These are phyloP conservation scores for Epichloe sp. DNA, from an alignment of 2,329 filamentous ascomycete genomes.

Conservation along the genomic window DNA sequence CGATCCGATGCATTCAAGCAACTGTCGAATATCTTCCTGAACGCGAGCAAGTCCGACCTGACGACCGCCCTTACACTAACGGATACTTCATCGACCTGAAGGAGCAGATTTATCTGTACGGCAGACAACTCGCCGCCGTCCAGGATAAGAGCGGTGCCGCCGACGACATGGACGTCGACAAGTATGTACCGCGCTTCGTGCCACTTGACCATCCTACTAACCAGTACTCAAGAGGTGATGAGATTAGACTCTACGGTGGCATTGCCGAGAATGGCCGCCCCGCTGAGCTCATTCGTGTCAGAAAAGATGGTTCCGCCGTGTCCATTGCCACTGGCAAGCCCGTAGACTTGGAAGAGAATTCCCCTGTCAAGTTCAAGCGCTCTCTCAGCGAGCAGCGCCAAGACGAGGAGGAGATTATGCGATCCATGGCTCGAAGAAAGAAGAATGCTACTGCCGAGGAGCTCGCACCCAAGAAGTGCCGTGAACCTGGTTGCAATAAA, in stretches of 20 bases:
- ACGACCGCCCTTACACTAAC: conserved; percentile 85
- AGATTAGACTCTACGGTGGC: conserved; percentile 70
- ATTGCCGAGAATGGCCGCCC: conserved; percentile 70
- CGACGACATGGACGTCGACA: conserved; percentile 44
- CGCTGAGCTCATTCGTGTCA: conserved; percentile 70
- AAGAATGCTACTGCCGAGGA: conserved; percentile 83
- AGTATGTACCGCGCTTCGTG: conserved; percentile 32
- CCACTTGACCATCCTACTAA: conserved; percentile 17
- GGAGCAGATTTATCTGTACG: conserved; percentile 86
- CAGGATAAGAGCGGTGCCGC: conserved; percentile 52
- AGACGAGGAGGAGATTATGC: conserved; percentile 71
- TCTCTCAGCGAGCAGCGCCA: conserved; percentile 56
- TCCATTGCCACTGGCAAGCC: conserved; percentile 60
- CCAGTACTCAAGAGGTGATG: conserved; percentile 34
- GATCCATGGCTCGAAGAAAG: conserved; percentile 91
- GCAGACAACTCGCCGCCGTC: conserved; percentile 64
- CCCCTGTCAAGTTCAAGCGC: conserved; percentile 44
- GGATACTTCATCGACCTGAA: conserved; percentile 95
- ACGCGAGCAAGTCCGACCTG: conserved; percentile 69
- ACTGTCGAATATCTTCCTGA: conserved; percentile 78
- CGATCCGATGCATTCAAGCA: conserved; percentile 79
- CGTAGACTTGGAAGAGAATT: conserved; percentile 39
- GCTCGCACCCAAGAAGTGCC: conserved; percentile 66
- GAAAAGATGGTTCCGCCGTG: conserved; percentile 66
- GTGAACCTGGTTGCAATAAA: conserved; percentile 66